Conservation (phyloP, 2,329 filamentous ascomycete genomes). For the Fusarium luffae region DNA sequence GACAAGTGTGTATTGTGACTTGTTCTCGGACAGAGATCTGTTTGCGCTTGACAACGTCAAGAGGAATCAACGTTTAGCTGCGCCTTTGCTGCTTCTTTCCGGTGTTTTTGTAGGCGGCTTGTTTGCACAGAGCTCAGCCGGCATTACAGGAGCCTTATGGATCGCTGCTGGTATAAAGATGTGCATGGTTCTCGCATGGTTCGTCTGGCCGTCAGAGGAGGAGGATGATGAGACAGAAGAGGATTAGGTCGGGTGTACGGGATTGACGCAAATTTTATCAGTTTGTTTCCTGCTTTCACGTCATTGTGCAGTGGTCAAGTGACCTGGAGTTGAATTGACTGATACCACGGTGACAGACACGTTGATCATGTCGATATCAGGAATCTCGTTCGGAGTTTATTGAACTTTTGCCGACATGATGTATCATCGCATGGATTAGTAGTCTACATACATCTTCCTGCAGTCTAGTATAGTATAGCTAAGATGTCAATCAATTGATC, state of each 20-base stretch:
- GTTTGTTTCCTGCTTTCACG: background rate
- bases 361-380: conserved; percentile 30
- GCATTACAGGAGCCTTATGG: conserved; percentile 68
- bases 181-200: conserved; percentile 67
- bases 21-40: conserved; percentile 73
- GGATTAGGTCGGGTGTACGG: background rate
- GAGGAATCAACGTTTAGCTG: conserved; percentile 61
- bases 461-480: background rate
- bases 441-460: background rate
- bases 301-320: conserved; percentile 23
- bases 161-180: conserved; percentile 67
- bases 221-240: conserved; percentile 11
- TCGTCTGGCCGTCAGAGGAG: conserved; percentile 66
- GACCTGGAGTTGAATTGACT: conserved; percentile 22
- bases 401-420: conserved; percentile 7
- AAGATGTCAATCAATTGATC: conserved; percentile 14
- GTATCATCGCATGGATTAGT: background rate
- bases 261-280: conserved; percentile 1
- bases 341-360: conserved; percentile 18
- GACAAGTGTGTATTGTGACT: conserved; percentile 83
- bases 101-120: conserved; percentile 63
- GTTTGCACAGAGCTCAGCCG: conserved; percentile 58
- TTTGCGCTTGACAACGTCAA: conserved; percentile 58
- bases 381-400: conserved; percentile 13
- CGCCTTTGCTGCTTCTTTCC: conserved; percentile 60